phyloP scores from a whole-genome alignment of 2,329 filamentous ascomycete genomes.

The Ilyonectria sp. region DNA sequence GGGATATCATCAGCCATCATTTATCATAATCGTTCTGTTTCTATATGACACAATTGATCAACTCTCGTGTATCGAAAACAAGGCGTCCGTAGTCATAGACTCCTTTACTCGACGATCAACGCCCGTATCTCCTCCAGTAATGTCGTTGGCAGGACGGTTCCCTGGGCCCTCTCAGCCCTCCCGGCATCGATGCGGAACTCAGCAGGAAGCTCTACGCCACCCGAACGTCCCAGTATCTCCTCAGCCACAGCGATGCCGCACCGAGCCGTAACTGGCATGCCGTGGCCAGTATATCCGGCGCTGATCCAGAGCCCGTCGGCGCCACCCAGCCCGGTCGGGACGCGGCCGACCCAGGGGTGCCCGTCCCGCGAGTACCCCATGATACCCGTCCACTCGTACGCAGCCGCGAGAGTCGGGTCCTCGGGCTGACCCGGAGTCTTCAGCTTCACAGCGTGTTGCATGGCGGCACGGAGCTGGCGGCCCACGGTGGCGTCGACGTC shows the following conservation, averaged over 20 bases:
- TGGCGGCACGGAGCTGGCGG: slow-evolving; percentile 66
- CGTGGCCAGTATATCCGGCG: slow-evolving; percentile 81
- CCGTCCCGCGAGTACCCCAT: slow-evolving; percentile 83
- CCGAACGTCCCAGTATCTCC: slow-evolving; percentile 66
- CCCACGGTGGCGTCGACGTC: slow-evolving; percentile 70
- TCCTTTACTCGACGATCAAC: slow-evolving; percentile 36
- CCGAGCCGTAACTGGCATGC: slow-evolving; percentile 81
- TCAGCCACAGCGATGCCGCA: slow-evolving; percentile 75
- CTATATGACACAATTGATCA: background rate
- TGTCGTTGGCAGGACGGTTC: slow-evolving; percentile 42
- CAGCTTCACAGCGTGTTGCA: slow-evolving; percentile 61
- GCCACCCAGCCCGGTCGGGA: slow-evolving; percentile 68
- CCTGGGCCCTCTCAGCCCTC: slow-evolving; percentile 44
- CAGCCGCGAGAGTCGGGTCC: slow-evolving; percentile 63
- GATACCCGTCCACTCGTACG: slow-evolving; percentile 83
- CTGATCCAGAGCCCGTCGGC: slow-evolving; percentile 68
- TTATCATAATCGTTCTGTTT: background rate
- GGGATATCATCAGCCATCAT: background rate
- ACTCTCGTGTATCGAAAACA: background rate
- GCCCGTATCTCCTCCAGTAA: slow-evolving; percentile 47
- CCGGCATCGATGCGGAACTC: slow-evolving; percentile 58
- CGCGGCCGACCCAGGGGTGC: slow-evolving; percentile 78
- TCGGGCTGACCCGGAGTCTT: slow-evolving; percentile 52
- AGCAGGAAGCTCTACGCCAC: slow-evolving; percentile 59
- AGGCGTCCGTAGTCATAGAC: background rate